These are phyloP conservation scores for Hypoxylon sp. DNA, from an alignment of 2,329 filamentous ascomycete species.

Conservation along the genomic window DNA sequence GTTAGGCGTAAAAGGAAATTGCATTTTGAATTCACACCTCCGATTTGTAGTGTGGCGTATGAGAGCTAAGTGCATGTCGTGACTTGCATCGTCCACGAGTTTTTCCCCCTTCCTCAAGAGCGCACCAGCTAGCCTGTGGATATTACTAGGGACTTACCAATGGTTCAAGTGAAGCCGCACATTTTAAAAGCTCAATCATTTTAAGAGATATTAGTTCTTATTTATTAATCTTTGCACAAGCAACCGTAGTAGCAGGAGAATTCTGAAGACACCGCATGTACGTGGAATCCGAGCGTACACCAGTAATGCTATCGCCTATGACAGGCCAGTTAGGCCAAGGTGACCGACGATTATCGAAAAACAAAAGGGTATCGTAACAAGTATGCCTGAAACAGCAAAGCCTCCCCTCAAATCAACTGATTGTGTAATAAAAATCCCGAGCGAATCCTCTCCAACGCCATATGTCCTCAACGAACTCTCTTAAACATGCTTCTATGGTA, in stretches of 20 bases:
- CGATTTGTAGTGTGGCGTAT: neutral
- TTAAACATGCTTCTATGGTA: neutral
- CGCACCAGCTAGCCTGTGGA: too few relatives aligned
- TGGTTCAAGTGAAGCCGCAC: too few relatives aligned
- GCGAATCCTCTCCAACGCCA: neutral
- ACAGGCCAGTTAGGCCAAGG: neutral
- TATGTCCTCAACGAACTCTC: neutral
- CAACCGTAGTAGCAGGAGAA: neutral
- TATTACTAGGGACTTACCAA: too few relatives aligned
- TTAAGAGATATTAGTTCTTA: neutral
- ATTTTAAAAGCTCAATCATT: too few relatives aligned
- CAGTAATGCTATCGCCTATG: neutral
- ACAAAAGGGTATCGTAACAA: conserved; percentile 22
- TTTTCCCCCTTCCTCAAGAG: too few relatives aligned
- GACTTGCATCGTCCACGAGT: neutral
- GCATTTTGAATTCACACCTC: conserved; percentile 19
- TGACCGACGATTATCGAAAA: neutral
- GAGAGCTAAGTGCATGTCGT: neutral
- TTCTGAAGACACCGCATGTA: neutral
- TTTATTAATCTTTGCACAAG: neutral
- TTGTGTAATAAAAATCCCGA: neutral
- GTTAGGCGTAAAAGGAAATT: conserved; percentile 16
- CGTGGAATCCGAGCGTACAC: too few relatives aligned
- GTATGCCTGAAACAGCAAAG: neutral
- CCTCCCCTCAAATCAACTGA: neutral